Evolutionary conservation across 2,329 filamentous ascomycete species (phyloP).

Genomic region (Trichoderma cornu-damae): DNA sequence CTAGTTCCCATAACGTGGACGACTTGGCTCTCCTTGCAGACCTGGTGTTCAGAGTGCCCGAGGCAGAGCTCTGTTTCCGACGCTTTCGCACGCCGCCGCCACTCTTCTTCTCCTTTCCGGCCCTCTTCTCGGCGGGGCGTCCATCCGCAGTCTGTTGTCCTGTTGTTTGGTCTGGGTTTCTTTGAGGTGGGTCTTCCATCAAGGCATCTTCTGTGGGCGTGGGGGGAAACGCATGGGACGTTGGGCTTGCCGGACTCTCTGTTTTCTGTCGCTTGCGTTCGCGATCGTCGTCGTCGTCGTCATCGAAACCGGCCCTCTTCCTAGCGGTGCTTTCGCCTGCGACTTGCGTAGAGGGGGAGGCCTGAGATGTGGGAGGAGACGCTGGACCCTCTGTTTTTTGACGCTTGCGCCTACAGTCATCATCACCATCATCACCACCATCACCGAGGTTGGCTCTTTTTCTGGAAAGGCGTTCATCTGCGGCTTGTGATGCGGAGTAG

Average conservation of each 20-base stretch:
- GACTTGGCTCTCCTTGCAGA: background rate
- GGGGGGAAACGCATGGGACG: background rate
- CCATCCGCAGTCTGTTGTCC: background rate
- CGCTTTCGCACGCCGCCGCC: background rate
- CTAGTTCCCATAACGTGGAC: background rate
- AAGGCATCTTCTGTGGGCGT: background rate
- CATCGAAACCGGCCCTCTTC: too few relatives aligned
- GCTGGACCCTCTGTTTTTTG: background rate
- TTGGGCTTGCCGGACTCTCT: too few relatives aligned
- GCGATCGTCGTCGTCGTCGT: too few relatives aligned
- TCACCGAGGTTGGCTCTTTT: background rate
- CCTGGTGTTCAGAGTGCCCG: background rate
- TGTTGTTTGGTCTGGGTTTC: background rate
- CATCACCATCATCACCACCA: too few relatives aligned
- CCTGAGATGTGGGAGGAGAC: too few relatives aligned
- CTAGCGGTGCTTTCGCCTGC: too few relatives aligned
- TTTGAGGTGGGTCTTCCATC: background rate
- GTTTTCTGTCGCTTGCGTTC: too few relatives aligned
- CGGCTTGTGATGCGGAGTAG: background rate
- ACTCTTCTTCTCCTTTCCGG: too few relatives aligned
- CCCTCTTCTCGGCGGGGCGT: too few relatives aligned
- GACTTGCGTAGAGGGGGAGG: too few relatives aligned
- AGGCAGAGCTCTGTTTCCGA: background rate
- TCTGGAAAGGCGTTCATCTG: background rate
- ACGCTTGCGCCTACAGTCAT: background rate